Evolutionary conservation across 176 grass and related monocot genomes (phyloP), one percentile per base, ranked within the genome.

Genomic region (Paspalum notatum): DNA sequence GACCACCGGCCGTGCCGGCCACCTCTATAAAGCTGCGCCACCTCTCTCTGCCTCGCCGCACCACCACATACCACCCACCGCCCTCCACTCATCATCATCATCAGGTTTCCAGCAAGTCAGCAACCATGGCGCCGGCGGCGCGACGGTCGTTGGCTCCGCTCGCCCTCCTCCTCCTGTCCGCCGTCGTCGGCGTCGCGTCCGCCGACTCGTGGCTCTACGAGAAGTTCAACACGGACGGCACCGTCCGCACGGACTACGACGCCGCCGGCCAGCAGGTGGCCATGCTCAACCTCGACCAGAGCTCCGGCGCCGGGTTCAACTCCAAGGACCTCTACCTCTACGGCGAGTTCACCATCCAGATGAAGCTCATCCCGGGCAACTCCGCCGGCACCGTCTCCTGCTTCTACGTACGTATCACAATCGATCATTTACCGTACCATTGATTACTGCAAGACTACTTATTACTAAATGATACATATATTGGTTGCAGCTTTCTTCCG

Each of bases 341-440:
- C 82, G 87, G 87, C 77, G 56, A 89, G 77, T 89, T 89, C 55
- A 56, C 25, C 82, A 67, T 89, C 40, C 12, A 55, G 64, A 89
- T 89, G 87, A 89, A 85, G 87, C 82, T 89, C 55, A 66, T 71
- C 56, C 62, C 77, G 15, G 87, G 87, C 71, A 81, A 89, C 82
- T 85, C 87, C 9, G 87, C 87, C 9, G 87, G 87, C 77, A 89
- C 87, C 9, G 87, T 89, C 64, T 76, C 77, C 8, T 89, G 70
- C 48, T 85, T 89, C 77, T 89, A 89, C 40, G 84, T 85, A 24
- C 41, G 72, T 17, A n/a, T n/a, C n/a, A n/a, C n/a, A 5, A 6
- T 4, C 12, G 3, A 22, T 17, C 8, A 8, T 17, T 2, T 24
- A 8, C 16, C 6, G 6, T 39, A 16, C 17, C 8, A 39, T 22